Conservation (phyloP, 106 monocot genomes). For the Platanthera zijinensis region DNA sequence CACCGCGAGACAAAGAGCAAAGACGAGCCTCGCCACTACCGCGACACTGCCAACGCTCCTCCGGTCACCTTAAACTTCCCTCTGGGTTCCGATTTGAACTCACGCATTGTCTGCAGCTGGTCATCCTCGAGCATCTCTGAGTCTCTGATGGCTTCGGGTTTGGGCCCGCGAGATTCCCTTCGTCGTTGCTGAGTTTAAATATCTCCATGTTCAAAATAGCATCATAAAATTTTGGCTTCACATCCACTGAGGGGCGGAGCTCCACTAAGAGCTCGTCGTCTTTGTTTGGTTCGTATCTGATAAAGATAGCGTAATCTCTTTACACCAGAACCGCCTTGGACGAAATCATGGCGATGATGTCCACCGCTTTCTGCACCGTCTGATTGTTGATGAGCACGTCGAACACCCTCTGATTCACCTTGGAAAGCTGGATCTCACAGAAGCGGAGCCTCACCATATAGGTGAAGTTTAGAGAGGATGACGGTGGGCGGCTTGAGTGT, state of each 20-base stretch:
- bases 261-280: conserved; percentile 60
- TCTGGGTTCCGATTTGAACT: background rate
- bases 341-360: conserved; percentile 59
- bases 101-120: background rate
- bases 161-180: conserved; percentile 9
- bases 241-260: conserved; percentile 35
- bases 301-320: conserved; percentile 58
- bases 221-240: conserved; percentile 14
- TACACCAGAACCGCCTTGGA: conserved; percentile 36
- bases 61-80: background rate
- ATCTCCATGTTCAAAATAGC: conserved; percentile 17
- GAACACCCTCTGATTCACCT: conserved; percentile 73
- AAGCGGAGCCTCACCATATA: conserved; percentile 87
- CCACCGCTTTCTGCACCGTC: conserved; percentile 58
- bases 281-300: conserved; percentile 11
- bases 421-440: conserved; percentile 54
- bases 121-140: conserved; percentile 4
- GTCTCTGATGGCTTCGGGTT: conserved; percentile 10
- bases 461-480: conserved; percentile 39
- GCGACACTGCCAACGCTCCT: conserved; percentile 29
- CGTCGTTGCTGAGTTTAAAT: conserved; percentile 9
- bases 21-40: conserved; percentile 18
- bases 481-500: too few relatives aligned
- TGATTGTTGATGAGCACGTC: conserved; percentile 74
- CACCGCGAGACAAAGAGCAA: conserved; percentile 35